Evolutionary conservation across 352 stramenopile genomes (phyloP).

Genomic region (Phytophthora vignae): DNA sequence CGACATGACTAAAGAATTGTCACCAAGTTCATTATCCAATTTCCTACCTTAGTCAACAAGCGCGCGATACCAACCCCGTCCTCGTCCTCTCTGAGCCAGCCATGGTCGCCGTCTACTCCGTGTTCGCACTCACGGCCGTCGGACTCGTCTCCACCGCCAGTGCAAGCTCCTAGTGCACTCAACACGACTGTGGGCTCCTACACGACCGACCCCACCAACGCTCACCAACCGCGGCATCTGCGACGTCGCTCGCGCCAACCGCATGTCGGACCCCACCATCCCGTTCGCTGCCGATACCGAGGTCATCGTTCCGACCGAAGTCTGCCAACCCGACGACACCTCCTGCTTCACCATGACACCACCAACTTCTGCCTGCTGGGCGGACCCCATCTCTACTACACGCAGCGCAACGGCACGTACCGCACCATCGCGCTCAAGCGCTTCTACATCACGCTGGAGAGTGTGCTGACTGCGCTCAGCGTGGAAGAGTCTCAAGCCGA

Average conservation of each 20-base stretch:
- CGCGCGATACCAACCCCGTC: not conserved
- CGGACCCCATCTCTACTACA: slow-evolving; percentile 34
- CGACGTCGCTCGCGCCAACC: slow-evolving; percentile 22
- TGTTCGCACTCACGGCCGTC: not conserved
- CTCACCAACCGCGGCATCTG: slow-evolving; percentile 20
- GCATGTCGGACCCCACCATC: slow-evolving; percentile 27
- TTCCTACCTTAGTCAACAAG: not conserved
- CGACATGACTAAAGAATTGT: not conserved
- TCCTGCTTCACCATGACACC: slow-evolving; percentile 21
- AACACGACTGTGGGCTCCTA: slow-evolving; percentile 20
- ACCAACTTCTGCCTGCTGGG: slow-evolving; percentile 31
- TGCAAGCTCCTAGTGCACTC: slow-evolving; percentile 13
- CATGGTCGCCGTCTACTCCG: not conserved
- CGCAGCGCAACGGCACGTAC: slow-evolving; percentile 34
- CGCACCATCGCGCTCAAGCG: slow-evolving; percentile 28
- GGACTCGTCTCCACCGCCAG: not conserved
- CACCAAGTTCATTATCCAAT: not conserved
- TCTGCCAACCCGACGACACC: slow-evolving; percentile 17
- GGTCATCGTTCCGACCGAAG: slow-evolving; percentile 25
- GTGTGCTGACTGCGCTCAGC: slow-evolving; percentile 13
- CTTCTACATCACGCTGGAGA: slow-evolving; percentile 31
- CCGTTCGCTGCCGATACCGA: slow-evolving; percentile 18
- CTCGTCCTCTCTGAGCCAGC: not conserved
- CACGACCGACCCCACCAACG: slow-evolving; percentile 11
- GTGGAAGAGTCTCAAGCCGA: slow-evolving; percentile 30